A percentile compares a stretch with the other conserved stretches of the same genome.
Evolutionary conservation across 169 alveolate genomes (phyloP).

Genomic region (Cystoisospora suis): DNA sequence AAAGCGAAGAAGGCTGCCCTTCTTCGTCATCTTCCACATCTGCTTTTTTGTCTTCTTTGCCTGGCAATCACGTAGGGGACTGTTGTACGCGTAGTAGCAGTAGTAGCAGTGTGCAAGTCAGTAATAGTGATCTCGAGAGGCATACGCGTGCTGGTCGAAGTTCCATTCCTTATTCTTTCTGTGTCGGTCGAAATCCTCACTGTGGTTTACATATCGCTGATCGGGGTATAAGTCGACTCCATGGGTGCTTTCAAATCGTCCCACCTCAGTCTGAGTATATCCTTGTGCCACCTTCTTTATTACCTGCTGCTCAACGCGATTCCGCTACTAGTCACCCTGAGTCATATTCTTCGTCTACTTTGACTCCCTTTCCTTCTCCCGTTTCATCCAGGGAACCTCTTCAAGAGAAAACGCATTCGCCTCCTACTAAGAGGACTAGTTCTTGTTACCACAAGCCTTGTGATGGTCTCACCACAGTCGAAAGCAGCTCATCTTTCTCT

Average conservation of each 20-base stretch:
- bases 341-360: neutral
- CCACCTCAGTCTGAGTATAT: neutral
- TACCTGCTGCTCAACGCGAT: too few species aligned
- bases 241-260: conserved; percentile 3
- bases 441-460: too few species aligned
- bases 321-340: too few species aligned
- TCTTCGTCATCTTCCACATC: too few species aligned
- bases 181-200: conserved; percentile 15
- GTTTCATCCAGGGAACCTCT: neutral
- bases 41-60: neutral
- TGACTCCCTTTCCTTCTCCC: neutral
- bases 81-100: neutral
- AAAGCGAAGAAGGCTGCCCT: too few species aligned
- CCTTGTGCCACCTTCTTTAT: neutral
- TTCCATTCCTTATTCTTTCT: neutral
- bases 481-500: too few species aligned
- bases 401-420: neutral
- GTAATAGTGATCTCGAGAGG: too few species aligned
- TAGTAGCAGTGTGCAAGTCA: too few species aligned
- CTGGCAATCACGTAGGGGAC: too few species aligned
- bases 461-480: too few species aligned
- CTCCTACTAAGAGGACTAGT: neutral
- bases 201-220: neutral
- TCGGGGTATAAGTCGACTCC: conserved; percentile 8
- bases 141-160: too few species aligned